Percentiles rank a stretch among this genome's conserved stretches.
phyloP scores from a whole-genome alignment of 257 asterid genomes.

The Solanum megistacrolobum region DNA sequence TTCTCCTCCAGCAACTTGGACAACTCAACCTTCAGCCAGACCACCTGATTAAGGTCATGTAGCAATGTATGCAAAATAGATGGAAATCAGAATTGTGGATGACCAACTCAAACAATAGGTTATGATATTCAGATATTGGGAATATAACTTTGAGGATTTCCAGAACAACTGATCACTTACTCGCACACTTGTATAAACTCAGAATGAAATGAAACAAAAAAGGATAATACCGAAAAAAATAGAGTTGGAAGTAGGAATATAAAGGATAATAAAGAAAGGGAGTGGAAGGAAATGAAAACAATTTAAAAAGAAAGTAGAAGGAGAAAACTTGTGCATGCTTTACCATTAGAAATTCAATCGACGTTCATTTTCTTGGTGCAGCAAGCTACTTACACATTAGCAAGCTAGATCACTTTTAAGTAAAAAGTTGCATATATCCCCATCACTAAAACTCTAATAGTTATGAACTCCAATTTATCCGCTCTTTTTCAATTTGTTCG shows the following conservation, averaged over 20 bases:
- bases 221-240: neutral
- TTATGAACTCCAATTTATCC: neutral
- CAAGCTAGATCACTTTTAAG: neutral
- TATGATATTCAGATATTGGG: neutral
- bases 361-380: neutral
- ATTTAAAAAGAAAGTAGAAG: neutral
- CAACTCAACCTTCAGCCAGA: conserved; percentile 86
- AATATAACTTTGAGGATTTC: neutral
- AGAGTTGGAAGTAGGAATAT: neutral
- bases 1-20: conserved; percentile 88
- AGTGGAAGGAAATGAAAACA: neutral
- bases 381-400: neutral
- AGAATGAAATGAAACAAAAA: neutral
- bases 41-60: conserved; percentile 33
- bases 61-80: neutral
- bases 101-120: neutral
- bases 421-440: neutral
- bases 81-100: neutral
- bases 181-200: neutral
- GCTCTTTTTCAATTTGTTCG: neutral
- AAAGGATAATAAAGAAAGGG: neutral
- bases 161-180: neutral
- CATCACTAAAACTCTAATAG: neutral
- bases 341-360: neutral
- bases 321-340: neutral